phyloP scores from a whole-genome alignment of 2,329 filamentous ascomycete species.

The Basipetospora chlamydospora region DNA sequence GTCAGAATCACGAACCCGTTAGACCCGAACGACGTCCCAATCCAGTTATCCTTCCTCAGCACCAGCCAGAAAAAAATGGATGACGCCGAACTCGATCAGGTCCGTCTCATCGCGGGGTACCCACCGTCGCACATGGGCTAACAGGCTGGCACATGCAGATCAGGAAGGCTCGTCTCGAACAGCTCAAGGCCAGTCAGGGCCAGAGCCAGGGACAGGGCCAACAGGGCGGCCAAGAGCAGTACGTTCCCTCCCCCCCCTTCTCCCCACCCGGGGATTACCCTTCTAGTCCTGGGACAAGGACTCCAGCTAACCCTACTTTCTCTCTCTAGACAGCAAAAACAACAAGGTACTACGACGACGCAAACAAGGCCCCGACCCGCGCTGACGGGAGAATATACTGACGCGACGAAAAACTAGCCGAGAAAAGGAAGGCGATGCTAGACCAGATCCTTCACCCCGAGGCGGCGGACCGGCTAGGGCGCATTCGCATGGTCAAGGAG shows the following conservation, averaged over 20 bases:
- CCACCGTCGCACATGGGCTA: not conserved
- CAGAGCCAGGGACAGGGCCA: constrained; percentile 32
- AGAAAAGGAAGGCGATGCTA: constrained; percentile 64
- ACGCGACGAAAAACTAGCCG: constrained; percentile 29
- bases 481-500: constrained; percentile 92
- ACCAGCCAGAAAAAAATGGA: too few species aligned
- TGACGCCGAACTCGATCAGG: constrained; percentile 29
- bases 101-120: constrained; percentile 8
- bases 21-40: too few species aligned
- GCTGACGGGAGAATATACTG: too few species aligned
- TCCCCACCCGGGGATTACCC: too few species aligned
- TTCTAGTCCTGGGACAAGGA: too few species aligned
- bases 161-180: constrained; percentile 78
- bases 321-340: not conserved
- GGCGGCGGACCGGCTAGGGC: constrained; percentile 80
- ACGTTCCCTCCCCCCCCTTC: constrained; percentile 8
- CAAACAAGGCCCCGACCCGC: too few species aligned
- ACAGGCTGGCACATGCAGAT: constrained; percentile 47
- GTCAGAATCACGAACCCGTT: too few species aligned
- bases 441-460: constrained; percentile 89
- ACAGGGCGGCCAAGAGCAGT: constrained; percentile 48
- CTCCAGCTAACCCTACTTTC: not conserved
- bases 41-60: too few species aligned
- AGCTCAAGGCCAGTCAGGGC: constrained; percentile 61
- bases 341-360: constrained; percentile 5